Evolutionary conservation across 805 yeast genomes (phyloP), one percentile per base, ranked within the genome.

Genomic region (Ogataea henricii): DNA sequence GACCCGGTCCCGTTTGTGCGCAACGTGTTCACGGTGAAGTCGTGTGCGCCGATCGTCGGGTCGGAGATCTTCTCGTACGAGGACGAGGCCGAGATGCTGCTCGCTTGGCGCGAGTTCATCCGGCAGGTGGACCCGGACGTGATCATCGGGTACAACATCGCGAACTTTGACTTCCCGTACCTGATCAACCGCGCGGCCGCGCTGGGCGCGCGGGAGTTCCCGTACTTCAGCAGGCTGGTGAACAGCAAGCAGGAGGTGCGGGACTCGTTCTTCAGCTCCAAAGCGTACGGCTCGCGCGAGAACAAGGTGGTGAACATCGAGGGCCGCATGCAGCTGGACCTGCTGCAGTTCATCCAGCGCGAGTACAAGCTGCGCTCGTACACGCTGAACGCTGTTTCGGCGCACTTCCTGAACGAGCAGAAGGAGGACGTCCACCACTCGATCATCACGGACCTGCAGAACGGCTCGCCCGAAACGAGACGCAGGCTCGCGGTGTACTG

Each of bases 391-490:
- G 87, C 97, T 0, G 99, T 94, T 0, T 88, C 96, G 4, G 95
- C 98, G 0, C 89, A 89, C 60, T 94, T 95, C 62, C 66, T 94
- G 57, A 89, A 88, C 22, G 99, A 95, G 62, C 99, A 94, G 60
- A 94, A 94, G 61, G 99, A 94, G 70, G 99, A 94, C 63, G 99
- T 94, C 9, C 98, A 91, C 52, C 97, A 92, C 65, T 89, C 98
- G 3, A 92, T 92, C 55, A 94, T 94, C 66, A 89, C 99, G 0
- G 96, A 89, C 45, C 74, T 94, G 47, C 98, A 94, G 59, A 89
- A 91, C 57, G 98, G 98, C 38, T 87, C 82, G 25, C 77, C 88
- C 22, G 98, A 94, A 59, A 87, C 98, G 0, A 82, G 99, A 70
- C 74, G 98, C 68, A 79, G 99, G 52, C 74, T 94, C 60, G 99